Conservation (phyloP, 2,329 filamentous ascomycete genomes). For the Fusarium sp. region DNA sequence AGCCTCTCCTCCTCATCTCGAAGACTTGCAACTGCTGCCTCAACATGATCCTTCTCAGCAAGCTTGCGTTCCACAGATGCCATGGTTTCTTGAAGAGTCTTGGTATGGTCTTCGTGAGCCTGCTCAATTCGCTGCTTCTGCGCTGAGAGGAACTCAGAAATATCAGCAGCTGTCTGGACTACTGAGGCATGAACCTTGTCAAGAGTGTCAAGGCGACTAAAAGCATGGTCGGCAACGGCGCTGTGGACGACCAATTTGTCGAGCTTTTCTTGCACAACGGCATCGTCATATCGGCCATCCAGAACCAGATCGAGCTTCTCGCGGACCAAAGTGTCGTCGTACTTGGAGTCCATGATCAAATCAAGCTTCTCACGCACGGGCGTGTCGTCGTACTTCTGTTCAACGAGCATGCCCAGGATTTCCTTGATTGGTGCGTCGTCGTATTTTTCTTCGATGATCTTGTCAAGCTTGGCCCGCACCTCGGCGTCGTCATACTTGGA, state of each 20-base stretch:
- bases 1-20: conserved; percentile 65
- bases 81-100: conserved; percentile 81
- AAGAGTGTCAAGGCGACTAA: conserved; percentile 81
- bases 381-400: conserved; percentile 47
- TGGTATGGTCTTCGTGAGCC: conserved; percentile 82
- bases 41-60: conserved; percentile 72
- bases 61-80: conserved; percentile 83
- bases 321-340: conserved; percentile 49
- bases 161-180: conserved; percentile 82
- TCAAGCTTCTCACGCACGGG: conserved; percentile 55
- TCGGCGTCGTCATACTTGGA: conserved; percentile 70
- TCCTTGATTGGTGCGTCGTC: conserved; percentile 48
- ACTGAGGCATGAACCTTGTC: conserved; percentile 92
- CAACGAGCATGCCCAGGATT: conserved; percentile 39
- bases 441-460: conserved; percentile 45
- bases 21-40: conserved; percentile 64
- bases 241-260: conserved; percentile 70
- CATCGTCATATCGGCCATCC: conserved; percentile 63
- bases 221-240: conserved; percentile 74
- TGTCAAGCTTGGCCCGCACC: conserved; percentile 42
- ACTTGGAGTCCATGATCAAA: conserved; percentile 51
- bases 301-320: conserved; percentile 47
- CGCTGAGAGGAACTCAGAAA: conserved; percentile 81
- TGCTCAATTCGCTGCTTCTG: conserved; percentile 81
- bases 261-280: conserved; percentile 53